These are phyloP conservation scores for Linum trigynum DNA, from an alignment of 345 rosid species.

Conservation along the genomic window DNA sequence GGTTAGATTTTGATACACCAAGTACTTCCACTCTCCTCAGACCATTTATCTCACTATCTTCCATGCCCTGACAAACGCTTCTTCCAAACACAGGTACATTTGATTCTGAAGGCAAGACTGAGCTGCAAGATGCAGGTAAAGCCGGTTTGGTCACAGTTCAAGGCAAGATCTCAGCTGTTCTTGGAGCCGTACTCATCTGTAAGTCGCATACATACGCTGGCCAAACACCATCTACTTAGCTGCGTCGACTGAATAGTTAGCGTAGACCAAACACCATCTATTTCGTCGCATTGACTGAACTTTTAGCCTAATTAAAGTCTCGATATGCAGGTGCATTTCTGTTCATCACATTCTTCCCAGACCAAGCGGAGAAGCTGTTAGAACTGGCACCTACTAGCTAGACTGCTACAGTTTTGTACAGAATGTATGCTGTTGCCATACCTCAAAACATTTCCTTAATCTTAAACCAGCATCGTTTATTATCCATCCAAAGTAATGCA, in stretches of 20 bases:
- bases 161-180: constrained; percentile 84
- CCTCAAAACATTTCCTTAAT: too few species aligned
- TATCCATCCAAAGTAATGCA: not conserved
- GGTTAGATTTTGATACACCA: constrained; percentile 27
- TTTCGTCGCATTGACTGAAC: not conserved
- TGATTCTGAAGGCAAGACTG: constrained; percentile 45
- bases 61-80: not conserved
- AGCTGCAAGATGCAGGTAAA: constrained; percentile 80
- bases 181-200: constrained; percentile 87
- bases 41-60: not conserved
- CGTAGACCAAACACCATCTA: not conserved
- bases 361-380: constrained; percentile 74
- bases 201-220: constrained; percentile 20
- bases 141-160: constrained; percentile 76
- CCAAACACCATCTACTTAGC: not conserved
- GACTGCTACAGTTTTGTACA: not conserved
- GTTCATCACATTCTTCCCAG: constrained; percentile 61
- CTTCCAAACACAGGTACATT: not conserved
- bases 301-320: not conserved
- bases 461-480: too few species aligned
- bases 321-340: constrained; percentile 73
- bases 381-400: constrained; percentile 36
- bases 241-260: not conserved
- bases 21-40: not conserved
- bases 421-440: not conserved